Percentiles rank a stretch among this genome's conserved stretches.
These are phyloP conservation scores for Phytophthora pinifolia DNA, from an alignment of 352 stramenopile species.

Conservation along the genomic window DNA sequence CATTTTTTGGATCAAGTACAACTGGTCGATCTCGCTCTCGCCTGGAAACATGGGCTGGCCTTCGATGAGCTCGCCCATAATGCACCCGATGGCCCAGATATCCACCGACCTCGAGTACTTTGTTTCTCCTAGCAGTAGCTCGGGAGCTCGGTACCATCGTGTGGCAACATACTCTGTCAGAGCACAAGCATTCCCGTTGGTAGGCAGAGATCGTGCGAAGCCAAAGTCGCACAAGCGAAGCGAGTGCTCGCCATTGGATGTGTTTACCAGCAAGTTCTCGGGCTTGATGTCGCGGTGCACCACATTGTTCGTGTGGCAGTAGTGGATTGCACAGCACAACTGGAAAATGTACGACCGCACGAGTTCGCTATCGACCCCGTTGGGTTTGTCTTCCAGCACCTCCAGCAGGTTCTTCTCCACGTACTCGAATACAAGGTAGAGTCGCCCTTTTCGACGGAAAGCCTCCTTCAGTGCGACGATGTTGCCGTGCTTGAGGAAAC, in stretches of 20 bases:
- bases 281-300: slow-evolving; percentile 99
- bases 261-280: slow-evolving; percentile 98
- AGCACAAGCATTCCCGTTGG: slow-evolving; percentile 81
- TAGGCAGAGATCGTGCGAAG: slow-evolving; percentile 84
- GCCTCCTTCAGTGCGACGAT: slow-evolving; percentile 98
- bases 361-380: slow-evolving; percentile 88
- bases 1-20: slow-evolving; percentile 99
- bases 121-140: slow-evolving; percentile 98
- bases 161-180: slow-evolving; percentile 99
- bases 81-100: slow-evolving; percentile 96
- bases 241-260: slow-evolving; percentile 92
- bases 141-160: slow-evolving; percentile 98
- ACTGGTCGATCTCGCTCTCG: slow-evolving; percentile 98
- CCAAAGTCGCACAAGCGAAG: slow-evolving; percentile 99
- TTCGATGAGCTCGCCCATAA: slow-evolving; percentile 97
- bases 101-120: slow-evolving; percentile 98
- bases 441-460: slow-evolving; percentile 95
- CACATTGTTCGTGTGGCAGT: slow-evolving; percentile 97
- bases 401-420: slow-evolving; percentile 97
- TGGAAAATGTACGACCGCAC: slow-evolving; percentile 99
- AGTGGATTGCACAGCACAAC: slow-evolving; percentile 95
- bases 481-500: slow-evolving; percentile 97
- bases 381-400: slow-evolving; percentile 91
- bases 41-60: slow-evolving; percentile 98
- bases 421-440: slow-evolving; percentile 99